Percentiles rank a stretch among this genome's conserved stretches.
Evolutionary conservation across 768 basidiomycete species (phyloP).

Genomic region (Rhodosporidiobolus odoratus): DNA sequence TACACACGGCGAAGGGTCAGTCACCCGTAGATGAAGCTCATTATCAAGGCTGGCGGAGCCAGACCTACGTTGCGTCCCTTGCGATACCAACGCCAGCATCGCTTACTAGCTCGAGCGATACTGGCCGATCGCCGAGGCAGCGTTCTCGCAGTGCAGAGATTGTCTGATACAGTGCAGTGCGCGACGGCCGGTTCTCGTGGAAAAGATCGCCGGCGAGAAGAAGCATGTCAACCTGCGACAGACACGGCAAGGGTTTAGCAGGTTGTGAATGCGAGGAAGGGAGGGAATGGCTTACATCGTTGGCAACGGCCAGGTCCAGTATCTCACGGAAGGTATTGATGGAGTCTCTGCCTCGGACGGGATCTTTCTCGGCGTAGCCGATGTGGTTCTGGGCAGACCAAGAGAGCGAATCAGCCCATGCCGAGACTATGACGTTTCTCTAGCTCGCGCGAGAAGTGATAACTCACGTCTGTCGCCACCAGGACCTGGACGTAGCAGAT

Average conservation of each 20-base stretch:
- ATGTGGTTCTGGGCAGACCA: too few species aligned
- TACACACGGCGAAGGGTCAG: background rate
- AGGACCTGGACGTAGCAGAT: conserved; percentile 15
- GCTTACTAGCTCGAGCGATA: conserved; percentile 85
- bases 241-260: too few species aligned
- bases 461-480: conserved; percentile 41
- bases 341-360: conserved; percentile 86
- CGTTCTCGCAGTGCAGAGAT: conserved; percentile 86
- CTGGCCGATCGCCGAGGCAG: conserved; percentile 77
- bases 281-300: conserved; percentile 58
- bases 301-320: conserved; percentile 77
- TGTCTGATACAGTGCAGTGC: conserved; percentile 81
- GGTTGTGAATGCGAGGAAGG: background rate
- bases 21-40: background rate
- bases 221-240: conserved; percentile 91
- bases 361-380: conserved; percentile 89
- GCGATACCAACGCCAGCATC: conserved; percentile 88
- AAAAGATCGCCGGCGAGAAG: conserved; percentile 93
- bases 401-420: too few species aligned
- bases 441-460: too few species aligned
- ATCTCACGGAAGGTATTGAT: conserved; percentile 94
- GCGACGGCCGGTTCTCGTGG: conserved; percentile 91
- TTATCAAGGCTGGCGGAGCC: background rate
- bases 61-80: conserved; percentile 68
- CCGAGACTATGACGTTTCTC: too few species aligned